Percentiles rank a stretch among this genome's conserved stretches.
Evolutionary conservation across 805 yeast genomes (phyloP).

Genomic region (Teunomyces gatunensis): DNA sequence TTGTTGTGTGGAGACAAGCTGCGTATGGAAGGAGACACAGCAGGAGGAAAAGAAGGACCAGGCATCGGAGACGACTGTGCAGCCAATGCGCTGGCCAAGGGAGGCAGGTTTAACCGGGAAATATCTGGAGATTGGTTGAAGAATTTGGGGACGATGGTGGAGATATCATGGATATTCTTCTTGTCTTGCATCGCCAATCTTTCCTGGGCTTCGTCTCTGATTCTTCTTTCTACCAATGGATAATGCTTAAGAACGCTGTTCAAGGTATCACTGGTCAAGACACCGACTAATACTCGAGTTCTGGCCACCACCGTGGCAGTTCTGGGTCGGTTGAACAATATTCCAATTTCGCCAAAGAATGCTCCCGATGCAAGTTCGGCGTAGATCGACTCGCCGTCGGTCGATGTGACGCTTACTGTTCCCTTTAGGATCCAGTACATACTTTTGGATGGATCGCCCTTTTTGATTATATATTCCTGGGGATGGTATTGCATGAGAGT

Average conservation of each 20-base stretch:
- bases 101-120: conserved; percentile 4
- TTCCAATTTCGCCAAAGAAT: conserved; percentile 79
- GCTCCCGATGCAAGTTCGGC: conserved; percentile 70
- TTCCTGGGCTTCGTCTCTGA: conserved; percentile 78
- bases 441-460: conserved; percentile 70
- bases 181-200: conserved; percentile 69
- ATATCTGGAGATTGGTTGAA: neutral
- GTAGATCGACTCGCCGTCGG: conserved; percentile 73
- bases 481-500: conserved; percentile 62
- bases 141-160: neutral
- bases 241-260: conserved; percentile 57
- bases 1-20: neutral
- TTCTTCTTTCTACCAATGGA: conserved; percentile 64
- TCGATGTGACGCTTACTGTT: conserved; percentile 69
- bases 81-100: conserved; percentile 13
- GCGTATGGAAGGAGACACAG: conserved; percentile 13
- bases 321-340: conserved; percentile 69
- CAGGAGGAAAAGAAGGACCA: conserved; percentile 16
- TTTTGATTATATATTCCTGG: conserved; percentile 65
- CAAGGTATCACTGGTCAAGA: conserved; percentile 62
- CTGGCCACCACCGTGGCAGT: conserved; percentile 77
- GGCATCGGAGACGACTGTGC: conserved; percentile 9
- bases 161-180: conserved; percentile 44
- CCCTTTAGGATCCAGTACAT: conserved; percentile 83
- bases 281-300: conserved; percentile 64